Evolutionary conservation across 805 yeast genomes (phyloP).

Genomic region (Saccharomycopsis oosterbeekiorum): DNA sequence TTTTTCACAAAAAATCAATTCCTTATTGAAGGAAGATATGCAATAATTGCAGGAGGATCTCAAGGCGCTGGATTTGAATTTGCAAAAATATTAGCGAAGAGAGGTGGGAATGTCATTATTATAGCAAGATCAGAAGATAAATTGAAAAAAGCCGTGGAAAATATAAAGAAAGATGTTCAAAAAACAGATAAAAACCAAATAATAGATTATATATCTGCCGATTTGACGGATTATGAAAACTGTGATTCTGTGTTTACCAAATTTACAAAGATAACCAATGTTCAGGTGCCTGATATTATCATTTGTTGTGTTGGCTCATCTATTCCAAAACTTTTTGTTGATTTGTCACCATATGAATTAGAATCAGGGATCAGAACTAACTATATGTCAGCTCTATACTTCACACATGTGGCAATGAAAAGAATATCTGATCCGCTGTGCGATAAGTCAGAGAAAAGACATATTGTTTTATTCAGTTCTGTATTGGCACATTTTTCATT

Average conservation of each 20-base stretch:
- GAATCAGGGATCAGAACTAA: slow-evolving; percentile 54
- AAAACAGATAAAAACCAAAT: slow-evolving; percentile 20
- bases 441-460: slow-evolving; percentile 28
- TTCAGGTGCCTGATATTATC: slow-evolving; percentile 55
- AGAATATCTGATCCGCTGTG: slow-evolving; percentile 23
- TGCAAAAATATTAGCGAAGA: slow-evolving; percentile 44
- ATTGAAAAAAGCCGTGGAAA: slow-evolving; percentile 40
- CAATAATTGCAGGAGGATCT: slow-evolving; percentile 84
- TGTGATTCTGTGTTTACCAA: slow-evolving; percentile 37
- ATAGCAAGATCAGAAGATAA: slow-evolving; percentile 69
- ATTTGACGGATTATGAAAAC: slow-evolving; percentile 46
- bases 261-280: slow-evolving; percentile 20
- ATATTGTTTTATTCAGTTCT: slow-evolving; percentile 60
- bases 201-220: slow-evolving; percentile 46
- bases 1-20: slow-evolving; percentile 10
- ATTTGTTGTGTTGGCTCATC: slow-evolving; percentile 87
- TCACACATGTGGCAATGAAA: slow-evolving; percentile 56
- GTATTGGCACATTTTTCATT: slow-evolving; percentile 77
- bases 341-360: slow-evolving; percentile 49
- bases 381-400: slow-evolving; percentile 62
- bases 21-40: slow-evolving; percentile 39
- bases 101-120: slow-evolving; percentile 50
- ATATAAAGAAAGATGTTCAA: slow-evolving; percentile 1
- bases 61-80: slow-evolving; percentile 87
- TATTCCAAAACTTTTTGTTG: slow-evolving; percentile 66